Base-by-base conservation (phyloP, 2,329 filamentous ascomycete species). In the Aspergillus caelatus region DNA sequence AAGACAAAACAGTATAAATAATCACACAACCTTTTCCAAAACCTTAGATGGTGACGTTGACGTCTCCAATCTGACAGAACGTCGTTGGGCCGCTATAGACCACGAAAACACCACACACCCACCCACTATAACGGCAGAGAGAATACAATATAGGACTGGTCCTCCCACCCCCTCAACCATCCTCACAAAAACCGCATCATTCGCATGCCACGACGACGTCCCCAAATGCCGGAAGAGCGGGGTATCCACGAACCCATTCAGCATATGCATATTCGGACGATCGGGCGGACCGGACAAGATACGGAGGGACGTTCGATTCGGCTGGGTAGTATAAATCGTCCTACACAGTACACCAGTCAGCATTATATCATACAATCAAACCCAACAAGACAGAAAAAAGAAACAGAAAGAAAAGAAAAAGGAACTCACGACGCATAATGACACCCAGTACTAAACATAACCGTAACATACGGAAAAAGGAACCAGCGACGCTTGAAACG, bases 391-490 rank as follows among this genome's bases (percentile, higher is more conserved):
- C 8, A 11, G 14, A 50, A 34, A 34, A 10, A 11, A 36, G 34
- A 36, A 32, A 32, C 14, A 30, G 14, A 30, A 3, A 45, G 48
- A 43, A n/a, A 23, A 55, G 53, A 39, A 28, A 41, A 59, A 26
- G 45, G 39, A 28, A 70, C 75, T 45, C 67, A 78, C 74, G 78
- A 80, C 28, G 77, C 78, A 62, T 78, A 81, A 62, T 81, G 78
- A 46, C 78, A 80, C 14, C 78, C 78, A 1, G 79, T 80, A 64
- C 77, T 80, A 65, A 81, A 81, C 79, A 81, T 81, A 36, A 81
- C 77, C 2, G 78, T 79, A 4, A 75, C 67, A 56, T 81, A 80
- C 0, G 79, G 77, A 36, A 81, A 63, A 3, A 76, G 71, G 21
- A 80, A 71, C 78, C 79, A 81, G n/a, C 74, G 66, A 6, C 70